Base-by-base conservation (phyloP, 176 grass and related monocot species). In the Aegilops longissima region DNA sequence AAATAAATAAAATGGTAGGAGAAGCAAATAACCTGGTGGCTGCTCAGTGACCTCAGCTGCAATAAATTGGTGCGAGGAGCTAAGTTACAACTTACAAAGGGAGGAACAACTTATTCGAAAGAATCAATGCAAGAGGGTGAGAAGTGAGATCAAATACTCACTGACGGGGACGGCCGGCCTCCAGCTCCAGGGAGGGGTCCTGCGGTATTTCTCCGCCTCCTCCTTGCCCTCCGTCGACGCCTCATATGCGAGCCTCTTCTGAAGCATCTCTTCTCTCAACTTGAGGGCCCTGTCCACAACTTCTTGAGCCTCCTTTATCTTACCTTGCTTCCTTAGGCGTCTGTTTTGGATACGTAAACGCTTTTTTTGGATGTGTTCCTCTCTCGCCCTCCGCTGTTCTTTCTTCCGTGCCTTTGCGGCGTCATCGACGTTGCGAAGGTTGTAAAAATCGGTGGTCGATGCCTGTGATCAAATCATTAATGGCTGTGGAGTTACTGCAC, bases 11-110 rank as follows among this genome's bases (percentile, higher is more conserved):
- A 66, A 67, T 66, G 61, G 29, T 13, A 27, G 25, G 21, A 67
- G 73, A 85, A 85, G 40, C 73, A 85, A 56, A 77, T 65, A 54
- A 77, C 61, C 30, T 85, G 83, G 73, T 35, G 61, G 38, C 7
- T 36, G 3, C 2, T 77, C 11, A 18, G 66, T 67, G 21, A 12
- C 30, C 30, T 77, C 83, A 77, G 5, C 73, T 85, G 73, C 83
- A 85, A 36, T 9, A 77, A 66, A 42, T 84, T 66, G 59, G 72
- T 49, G 69, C 3, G 65, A 9, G 4, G 6, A 76, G 27, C 3
- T 76, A 73, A 72, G 3, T 34, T 27, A 27, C 27, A 24, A 66
- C 21, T 79, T 61, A 61, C 6, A 38, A 61, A 78, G 20, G 31
- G 1, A 78, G 14, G 20, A 61, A 25, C 33, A 61, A 71, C 10